Evolutionary conservation across 352 stramenopile genomes (phyloP), one percentile per base, ranked within the genome.

Genomic region (Phytophthora pini): DNA sequence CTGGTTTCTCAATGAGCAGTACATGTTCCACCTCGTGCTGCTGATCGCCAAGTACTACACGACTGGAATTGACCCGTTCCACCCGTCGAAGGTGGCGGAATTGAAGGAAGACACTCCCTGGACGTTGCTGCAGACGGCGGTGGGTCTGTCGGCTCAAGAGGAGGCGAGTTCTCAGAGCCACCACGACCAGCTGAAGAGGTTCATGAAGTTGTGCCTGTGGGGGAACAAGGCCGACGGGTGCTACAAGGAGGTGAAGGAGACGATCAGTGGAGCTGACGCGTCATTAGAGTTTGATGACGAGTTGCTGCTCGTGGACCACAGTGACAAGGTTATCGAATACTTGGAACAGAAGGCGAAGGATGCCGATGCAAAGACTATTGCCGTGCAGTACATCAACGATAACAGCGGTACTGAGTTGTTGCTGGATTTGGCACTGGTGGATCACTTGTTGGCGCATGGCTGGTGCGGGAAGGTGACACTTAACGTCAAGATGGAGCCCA

Each of bases 171-270:
- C 27, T 26, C 32, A 68, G n/a, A 76, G 65, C 11, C 71, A 67
- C 22, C 72, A 78, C 22, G 73, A 74, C 9, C 63, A 77, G 50
- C 68, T 93, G 8, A 68, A 78, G 55, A 69, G 74, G 1, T 73
- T 89, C 10, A 76, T 93, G 56, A 93, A 89, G 68, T 66, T 90
- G 43, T 88, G 81, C 68, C 51, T 93, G 17, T 93, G 84, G 79
- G 84, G 84, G 26, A 93, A 93, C 65, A 90, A 90, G 57, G 82
- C 84, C 20, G 84, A 92, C 51, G 82, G 82, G 11, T 89, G 80
- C 61, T 89, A 93, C 71, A 93, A 85, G 56, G 60, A 79, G 26
- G 82, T 92, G 17, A 90, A 91, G 49, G 79, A 88, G 55, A 86
- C 84, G 13, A 72, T 93, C 15, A 89, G 69, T 50, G 84, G 80